Evolutionary conservation across 2,329 filamentous ascomycete species (phyloP).

Genomic region (Pseudopithomyces maydicus): DNA sequence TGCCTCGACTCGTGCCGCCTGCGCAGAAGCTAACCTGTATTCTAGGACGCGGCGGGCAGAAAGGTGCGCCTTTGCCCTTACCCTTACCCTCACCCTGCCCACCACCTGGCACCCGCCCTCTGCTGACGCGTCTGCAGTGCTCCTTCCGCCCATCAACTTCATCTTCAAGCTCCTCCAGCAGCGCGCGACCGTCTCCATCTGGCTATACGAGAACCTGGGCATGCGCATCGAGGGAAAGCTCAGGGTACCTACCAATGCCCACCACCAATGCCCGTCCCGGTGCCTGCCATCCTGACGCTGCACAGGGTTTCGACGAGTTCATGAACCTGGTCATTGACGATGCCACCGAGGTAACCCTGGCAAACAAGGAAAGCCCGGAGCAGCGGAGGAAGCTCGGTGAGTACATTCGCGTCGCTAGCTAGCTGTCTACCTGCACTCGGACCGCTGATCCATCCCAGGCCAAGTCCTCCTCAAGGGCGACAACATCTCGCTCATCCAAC

Average conservation of each 20-base stretch:
- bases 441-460: conserved; percentile 54
- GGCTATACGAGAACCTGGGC: conserved; percentile 94
- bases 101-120: conserved; percentile 8
- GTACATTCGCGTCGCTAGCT: conserved; percentile 22
- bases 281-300: conserved; percentile 19
- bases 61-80: conserved; percentile 29
- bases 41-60: conserved; percentile 62
- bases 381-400: conserved; percentile 78
- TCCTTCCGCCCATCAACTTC: conserved; percentile 81
- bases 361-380: conserved; percentile 80
- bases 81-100: neutral
- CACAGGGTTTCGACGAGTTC: conserved; percentile 95
- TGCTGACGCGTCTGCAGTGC: conserved; percentile 52
- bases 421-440: neutral
- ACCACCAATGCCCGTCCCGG: conserved; percentile 2
- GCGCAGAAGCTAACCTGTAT: conserved; percentile 33
- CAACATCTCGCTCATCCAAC: conserved; percentile 79
- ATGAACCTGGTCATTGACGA: conserved; percentile 99
- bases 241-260: conserved; percentile 63
- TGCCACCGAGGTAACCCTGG: conserved; percentile 86
- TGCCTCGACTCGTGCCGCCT: neutral
- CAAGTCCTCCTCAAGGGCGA: conserved; percentile 88
- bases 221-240: conserved; percentile 97
- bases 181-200: conserved; percentile 86
- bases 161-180: conserved; percentile 91